Conservation (phyloP, 2,329 filamentous ascomycete species). For the Aspergillus arachidicola region DNA sequence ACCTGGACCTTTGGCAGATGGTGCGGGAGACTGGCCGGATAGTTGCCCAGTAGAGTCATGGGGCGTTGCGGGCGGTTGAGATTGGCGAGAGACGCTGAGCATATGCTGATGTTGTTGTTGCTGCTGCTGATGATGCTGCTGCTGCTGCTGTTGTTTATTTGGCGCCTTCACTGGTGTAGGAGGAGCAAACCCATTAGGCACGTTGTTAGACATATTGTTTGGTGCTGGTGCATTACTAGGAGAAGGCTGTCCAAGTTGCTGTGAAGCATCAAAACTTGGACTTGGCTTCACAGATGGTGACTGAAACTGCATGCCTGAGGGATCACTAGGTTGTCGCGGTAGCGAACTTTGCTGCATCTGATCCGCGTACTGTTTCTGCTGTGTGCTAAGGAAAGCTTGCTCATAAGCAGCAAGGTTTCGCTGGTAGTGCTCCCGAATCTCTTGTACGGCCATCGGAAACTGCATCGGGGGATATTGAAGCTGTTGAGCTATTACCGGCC, state of each 20-base stretch:
- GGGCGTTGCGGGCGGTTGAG: conserved; percentile 34
- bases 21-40: conserved; percentile 31
- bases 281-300: conserved; percentile 52
- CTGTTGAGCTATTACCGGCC: conserved; percentile 70
- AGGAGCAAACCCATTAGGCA: conserved; percentile 45
- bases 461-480: conserved; percentile 64
- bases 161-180: conserved; percentile 38
- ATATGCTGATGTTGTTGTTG: conserved; percentile 29
- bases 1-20: conserved; percentile 29
- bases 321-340: conserved; percentile 40
- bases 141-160: conserved; percentile 32
- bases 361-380: conserved; percentile 47
- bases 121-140: conserved; percentile 6
- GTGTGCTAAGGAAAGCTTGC: conserved; percentile 48
- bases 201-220: conserved; percentile 33
- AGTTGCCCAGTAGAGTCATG: conserved; percentile 32
- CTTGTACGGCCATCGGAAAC: conserved; percentile 66
- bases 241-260: conserved; percentile 36
- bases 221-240: conserved; percentile 33
- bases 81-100: conserved; percentile 35
- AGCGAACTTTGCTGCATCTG: conserved; percentile 47
- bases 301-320: conserved; percentile 47
- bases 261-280: conserved; percentile 48
- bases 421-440: conserved; percentile 74
- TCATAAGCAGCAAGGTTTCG: conserved; percentile 78